Percentiles rank a stretch among this genome's conserved stretches.
These are phyloP conservation scores for Baeospora myosura DNA, from an alignment of 1,284 basidiomycete species.

Conservation along the genomic window DNA sequence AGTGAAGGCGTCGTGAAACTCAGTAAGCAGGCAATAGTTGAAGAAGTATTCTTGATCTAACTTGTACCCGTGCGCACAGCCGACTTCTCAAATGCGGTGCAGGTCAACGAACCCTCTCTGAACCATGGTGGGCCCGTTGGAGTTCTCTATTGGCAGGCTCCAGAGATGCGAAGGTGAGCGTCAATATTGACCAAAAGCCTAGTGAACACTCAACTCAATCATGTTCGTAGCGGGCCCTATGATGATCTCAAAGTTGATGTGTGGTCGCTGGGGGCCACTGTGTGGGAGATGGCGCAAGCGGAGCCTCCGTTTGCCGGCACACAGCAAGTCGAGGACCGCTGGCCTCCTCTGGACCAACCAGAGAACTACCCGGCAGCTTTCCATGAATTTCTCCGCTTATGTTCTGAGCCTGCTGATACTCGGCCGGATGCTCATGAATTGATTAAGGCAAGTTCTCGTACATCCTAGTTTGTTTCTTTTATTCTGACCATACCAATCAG, in stretches of 20 bases:
- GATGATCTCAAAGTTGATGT: conserved; percentile 69
- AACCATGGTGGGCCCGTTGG: conserved; percentile 52
- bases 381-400: conserved; percentile 64
- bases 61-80: conserved; percentile 31
- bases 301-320: conserved; percentile 64
- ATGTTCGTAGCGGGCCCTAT: conserved; percentile 61
- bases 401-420: conserved; percentile 50
- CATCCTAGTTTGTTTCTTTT: conserved; percentile 3
- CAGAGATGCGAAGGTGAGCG: conserved; percentile 62
- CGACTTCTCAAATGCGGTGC: conserved; percentile 70
- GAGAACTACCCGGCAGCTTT: conserved; percentile 60
- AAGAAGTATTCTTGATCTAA: conserved; percentile 1
- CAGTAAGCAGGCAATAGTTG: conserved; percentile 36
- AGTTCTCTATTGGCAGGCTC: conserved; percentile 74
- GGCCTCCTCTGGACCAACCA: conserved; percentile 54
- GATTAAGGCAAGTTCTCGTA: conserved; percentile 51
- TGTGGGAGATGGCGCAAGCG: conserved; percentile 73
- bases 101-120: conserved; percentile 39
- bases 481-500: conserved; percentile 23
- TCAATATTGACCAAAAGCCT: too few relatives aligned
- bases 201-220: too few relatives aligned
- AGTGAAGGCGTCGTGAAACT: conserved; percentile 62
- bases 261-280: conserved; percentile 75
- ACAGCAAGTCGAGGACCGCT: conserved; percentile 48
- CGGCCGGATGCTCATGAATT: conserved; percentile 56